These are phyloP conservation scores for Boletus semigastroideus DNA, from an alignment of 1,284 basidiomycete genomes.

Conservation along the genomic window DNA sequence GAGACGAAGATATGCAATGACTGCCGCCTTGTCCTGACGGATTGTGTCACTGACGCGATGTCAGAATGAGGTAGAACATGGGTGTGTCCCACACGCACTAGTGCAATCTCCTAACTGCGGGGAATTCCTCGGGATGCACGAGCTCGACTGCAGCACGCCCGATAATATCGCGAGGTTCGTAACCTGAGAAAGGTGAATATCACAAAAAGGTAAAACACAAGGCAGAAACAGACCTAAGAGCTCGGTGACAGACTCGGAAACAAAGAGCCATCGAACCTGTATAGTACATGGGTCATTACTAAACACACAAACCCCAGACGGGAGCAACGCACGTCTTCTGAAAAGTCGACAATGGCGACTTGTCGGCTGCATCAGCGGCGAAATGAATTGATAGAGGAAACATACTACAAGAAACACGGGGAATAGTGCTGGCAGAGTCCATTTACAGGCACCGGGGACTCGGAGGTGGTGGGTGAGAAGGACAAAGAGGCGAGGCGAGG, in stretches of 20 bases:
- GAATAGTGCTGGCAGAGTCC: slow-evolving; percentile 39
- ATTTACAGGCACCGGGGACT: slow-evolving; percentile 9
- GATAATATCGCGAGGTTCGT: slow-evolving; percentile 66
- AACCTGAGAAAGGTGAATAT: slow-evolving; percentile 45
- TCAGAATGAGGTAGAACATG: not conserved
- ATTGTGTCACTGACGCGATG: slow-evolving; percentile 58
- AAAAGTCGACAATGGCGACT: slow-evolving; percentile 77
- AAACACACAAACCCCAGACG: not conserved
- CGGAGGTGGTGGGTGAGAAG: not conserved
- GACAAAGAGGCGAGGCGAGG: not conserved
- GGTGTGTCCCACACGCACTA: slow-evolving; percentile 42
- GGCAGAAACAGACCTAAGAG: slow-evolving; percentile 52
- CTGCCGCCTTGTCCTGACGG: slow-evolving; percentile 71
- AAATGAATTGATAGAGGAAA: slow-evolving; percentile 14
- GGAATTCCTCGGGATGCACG: slow-evolving; percentile 73
- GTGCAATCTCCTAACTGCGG: slow-evolving; percentile 60
- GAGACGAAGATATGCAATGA: slow-evolving; percentile 70
- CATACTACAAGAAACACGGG: slow-evolving; percentile 71
- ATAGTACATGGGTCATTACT: not conserved
- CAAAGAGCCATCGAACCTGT: slow-evolving; percentile 69
- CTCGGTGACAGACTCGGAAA: slow-evolving; percentile 68
- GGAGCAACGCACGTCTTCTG: slow-evolving; percentile 51
- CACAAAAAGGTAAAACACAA: not conserved
- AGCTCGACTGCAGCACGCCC: slow-evolving; percentile 65
- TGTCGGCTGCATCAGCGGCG: slow-evolving; percentile 14